A percentile compares a stretch with the other conserved stretches of the same genome.
Evolutionary conservation across 1,139 yeast genomes (phyloP).

Genomic region (Candida neerlandica): DNA sequence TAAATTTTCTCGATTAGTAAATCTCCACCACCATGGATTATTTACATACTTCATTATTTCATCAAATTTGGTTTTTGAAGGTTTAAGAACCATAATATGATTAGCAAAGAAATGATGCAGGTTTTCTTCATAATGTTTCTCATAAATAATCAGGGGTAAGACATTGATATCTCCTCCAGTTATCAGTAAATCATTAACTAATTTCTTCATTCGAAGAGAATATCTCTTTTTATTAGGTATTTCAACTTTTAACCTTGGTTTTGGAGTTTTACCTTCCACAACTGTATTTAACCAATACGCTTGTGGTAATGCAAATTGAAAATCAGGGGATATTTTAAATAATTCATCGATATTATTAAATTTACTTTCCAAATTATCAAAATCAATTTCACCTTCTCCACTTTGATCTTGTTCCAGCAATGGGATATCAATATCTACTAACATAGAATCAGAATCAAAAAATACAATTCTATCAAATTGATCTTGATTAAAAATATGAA

Average conservation of each 20-base stretch:
- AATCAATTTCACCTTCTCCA: conserved; percentile 10
- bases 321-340: conserved; percentile 29
- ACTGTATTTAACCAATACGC: conserved; percentile 39
- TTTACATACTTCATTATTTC: conserved; percentile 31
- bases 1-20: conserved; percentile 24
- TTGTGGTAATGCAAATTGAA: conserved; percentile 37
- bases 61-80: conserved; percentile 30
- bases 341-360: conserved; percentile 34
- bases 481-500: conserved; percentile 51
- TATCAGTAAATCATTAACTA: conserved; percentile 15
- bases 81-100: conserved; percentile 51
- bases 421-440: conserved; percentile 24
- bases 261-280: conserved; percentile 19
- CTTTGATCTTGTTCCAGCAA: conserved; percentile 4
- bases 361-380: conserved; percentile 12
- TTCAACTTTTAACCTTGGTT: conserved; percentile 18
- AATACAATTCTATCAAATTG: conserved; percentile 44
- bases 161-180: conserved; percentile 13
- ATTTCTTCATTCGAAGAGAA: conserved; percentile 15
- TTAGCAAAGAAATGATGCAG: conserved; percentile 38
- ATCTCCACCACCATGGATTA: conserved; percentile 36
- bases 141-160: conserved; percentile 26
- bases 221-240: conserved; percentile 20
- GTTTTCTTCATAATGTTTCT: conserved; percentile 34
- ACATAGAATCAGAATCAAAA: conserved; percentile 48